Conservation (phyloP, 1,284 basidiomycete genomes). For the Ustilago hordei region DNA sequence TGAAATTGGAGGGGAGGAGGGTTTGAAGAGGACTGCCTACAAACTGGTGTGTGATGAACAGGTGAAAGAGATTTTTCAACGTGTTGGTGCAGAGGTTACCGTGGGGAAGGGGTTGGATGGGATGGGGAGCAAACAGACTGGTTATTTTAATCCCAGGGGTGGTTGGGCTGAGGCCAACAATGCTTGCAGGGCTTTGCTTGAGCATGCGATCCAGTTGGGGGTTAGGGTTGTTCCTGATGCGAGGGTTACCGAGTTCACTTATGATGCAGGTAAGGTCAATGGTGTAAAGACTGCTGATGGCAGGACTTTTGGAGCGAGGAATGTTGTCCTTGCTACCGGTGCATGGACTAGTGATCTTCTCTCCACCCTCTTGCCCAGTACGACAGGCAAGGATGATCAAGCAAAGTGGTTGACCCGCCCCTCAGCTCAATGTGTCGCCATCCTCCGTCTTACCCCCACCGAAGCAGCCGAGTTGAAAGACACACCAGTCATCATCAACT, state of each 20-base stretch:
- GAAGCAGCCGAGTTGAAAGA: conserved; percentile 77
- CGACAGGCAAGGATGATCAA: conserved; percentile 24
- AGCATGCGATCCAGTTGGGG: conserved; percentile 75
- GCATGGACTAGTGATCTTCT: conserved; percentile 87
- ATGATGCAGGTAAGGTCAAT: conserved; percentile 71
- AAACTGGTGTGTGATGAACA: conserved; percentile 22
- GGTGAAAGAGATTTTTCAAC: conserved; percentile 29
- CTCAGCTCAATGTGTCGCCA: conserved; percentile 77
- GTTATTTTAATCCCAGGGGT: conserved; percentile 81
- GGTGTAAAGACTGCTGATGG: conserved; percentile 79
- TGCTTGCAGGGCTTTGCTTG: conserved; percentile 76
- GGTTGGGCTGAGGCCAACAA: conserved; percentile 87
- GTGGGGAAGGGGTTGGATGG: conserved; percentile 30
- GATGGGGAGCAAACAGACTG: conserved; percentile 61
- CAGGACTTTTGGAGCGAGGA: conserved; percentile 73
- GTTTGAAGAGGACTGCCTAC: conserved; percentile 28
- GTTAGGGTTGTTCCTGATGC: conserved; percentile 76
- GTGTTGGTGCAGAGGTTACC: not conserved
- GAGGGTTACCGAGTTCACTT: conserved; percentile 71
- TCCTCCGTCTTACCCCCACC: conserved; percentile 78
- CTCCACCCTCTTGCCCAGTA: conserved; percentile 10
- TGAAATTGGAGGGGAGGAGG: conserved; percentile 14
- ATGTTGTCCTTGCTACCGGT: conserved; percentile 79
- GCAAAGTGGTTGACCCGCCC: conserved; percentile 33
- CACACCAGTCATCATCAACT: conserved; percentile 80